A percentile compares a stretch with the other conserved stretches of the same genome.
Conservation (phyloP, 148 eudicot species). For the Rhododendron henanense region DNA sequence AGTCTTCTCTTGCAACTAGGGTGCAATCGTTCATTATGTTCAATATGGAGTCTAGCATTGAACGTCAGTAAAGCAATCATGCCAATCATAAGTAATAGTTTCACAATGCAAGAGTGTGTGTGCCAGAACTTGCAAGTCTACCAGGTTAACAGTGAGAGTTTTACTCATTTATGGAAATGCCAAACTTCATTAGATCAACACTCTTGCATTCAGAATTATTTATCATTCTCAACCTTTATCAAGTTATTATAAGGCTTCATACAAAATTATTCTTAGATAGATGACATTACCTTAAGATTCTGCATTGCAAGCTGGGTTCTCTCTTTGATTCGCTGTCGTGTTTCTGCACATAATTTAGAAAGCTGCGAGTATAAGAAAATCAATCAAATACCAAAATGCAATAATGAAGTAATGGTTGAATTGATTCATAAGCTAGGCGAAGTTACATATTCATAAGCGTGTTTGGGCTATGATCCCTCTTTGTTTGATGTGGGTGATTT, state of each 20-base stretch:
- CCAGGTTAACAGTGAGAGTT: background rate
- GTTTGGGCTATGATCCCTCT: too few species aligned
- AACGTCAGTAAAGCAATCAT: background rate
- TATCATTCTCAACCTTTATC: slow-evolving; percentile 12
- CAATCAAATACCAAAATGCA: background rate
- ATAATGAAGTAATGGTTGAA: slow-evolving; percentile 2
- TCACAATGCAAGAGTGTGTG: background rate
- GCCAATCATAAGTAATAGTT: background rate
- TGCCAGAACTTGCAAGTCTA: background rate
- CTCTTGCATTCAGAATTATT: background rate
- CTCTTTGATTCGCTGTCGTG: slow-evolving; percentile 63
- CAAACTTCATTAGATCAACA: background rate
- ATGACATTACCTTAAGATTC: slow-evolving; percentile 95
- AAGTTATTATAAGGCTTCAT: background rate
- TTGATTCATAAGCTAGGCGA: background rate
- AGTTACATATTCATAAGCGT: background rate
- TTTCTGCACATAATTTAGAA: slow-evolving; percentile 52
- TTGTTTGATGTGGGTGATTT: too few species aligned
- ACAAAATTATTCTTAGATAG: slow-evolving; percentile 58
- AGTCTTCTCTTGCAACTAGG: background rate
- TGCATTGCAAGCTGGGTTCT: slow-evolving; percentile 92
- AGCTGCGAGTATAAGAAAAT: background rate
- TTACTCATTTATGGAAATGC: background rate
- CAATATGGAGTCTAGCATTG: background rate
- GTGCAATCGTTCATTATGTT: background rate